Evolutionary conservation across 139 green algal species (phyloP).

Genomic region (Tetraselmis chui): DNA sequence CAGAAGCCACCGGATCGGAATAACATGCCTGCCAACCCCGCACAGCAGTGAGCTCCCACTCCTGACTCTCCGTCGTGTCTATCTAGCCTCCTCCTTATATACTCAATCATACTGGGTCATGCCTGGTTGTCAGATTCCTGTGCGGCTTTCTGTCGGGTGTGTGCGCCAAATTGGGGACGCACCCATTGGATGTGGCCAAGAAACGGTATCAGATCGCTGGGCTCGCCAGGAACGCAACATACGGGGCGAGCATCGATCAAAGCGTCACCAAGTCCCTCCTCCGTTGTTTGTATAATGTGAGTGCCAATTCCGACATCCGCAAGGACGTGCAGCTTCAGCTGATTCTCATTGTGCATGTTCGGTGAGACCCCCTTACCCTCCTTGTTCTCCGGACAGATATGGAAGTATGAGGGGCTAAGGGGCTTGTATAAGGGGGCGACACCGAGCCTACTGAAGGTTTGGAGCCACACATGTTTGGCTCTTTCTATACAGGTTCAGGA

Average conservation of each 20-base stretch:
- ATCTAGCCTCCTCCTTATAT: neutral
- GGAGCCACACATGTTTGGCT: no score
- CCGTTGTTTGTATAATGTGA: slow-evolving; percentile 41
- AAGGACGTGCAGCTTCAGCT: no score
- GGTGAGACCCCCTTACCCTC: no score
- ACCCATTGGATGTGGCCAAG: slow-evolving; percentile 96
- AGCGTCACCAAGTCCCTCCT: slow-evolving; percentile 38
- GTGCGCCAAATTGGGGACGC: slow-evolving; percentile 78
- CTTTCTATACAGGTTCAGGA: no score
- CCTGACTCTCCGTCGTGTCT: no score
- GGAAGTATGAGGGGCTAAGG: slow-evolving; percentile 52
- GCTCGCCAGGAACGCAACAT: slow-evolving; percentile 52
- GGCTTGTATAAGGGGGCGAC: slow-evolving; percentile 92
- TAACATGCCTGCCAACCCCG: neutral
- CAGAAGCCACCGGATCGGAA: neutral
- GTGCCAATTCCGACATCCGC: neutral
- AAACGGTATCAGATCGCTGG: slow-evolving; percentile 92
- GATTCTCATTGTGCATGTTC: no score
- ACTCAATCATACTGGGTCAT: no score
- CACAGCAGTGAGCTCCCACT: neutral
- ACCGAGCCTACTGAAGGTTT: slow-evolving; percentile 83
- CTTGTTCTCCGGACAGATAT: slow-evolving; percentile 29
- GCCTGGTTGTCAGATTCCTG: slow-evolving; percentile 45
- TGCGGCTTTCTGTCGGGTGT: slow-evolving; percentile 71
- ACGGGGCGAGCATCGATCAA: slow-evolving; percentile 63